Conservation (phyloP, 495 filamentous ascomycete species). For the Podospora conica region DNA sequence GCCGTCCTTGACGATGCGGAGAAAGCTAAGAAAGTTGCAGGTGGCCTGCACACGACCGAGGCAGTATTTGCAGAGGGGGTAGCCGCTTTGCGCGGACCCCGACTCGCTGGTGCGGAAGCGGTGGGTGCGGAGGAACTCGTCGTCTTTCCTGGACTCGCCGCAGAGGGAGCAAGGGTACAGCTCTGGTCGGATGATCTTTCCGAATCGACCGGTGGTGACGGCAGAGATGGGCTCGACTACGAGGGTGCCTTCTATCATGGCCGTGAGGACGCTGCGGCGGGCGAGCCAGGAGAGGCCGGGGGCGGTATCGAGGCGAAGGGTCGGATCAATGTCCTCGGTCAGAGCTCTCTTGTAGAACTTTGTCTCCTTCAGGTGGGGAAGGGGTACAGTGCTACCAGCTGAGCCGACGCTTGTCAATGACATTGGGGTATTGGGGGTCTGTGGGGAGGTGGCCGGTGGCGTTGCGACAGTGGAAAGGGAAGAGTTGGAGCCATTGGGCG, state of each 20-base stretch:
- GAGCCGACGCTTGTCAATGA: slow-evolving; percentile 41
- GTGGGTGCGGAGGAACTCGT: slow-evolving; percentile 69
- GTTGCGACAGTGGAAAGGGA: slow-evolving; percentile 37
- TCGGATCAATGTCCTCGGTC: slow-evolving; percentile 90
- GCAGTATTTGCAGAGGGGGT: slow-evolving; percentile 88
- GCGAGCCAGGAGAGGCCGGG: slow-evolving; percentile 92
- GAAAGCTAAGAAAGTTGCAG: slow-evolving; percentile 87
- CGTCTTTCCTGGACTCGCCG: slow-evolving; percentile 68
- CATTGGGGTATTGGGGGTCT: slow-evolving; percentile 47
- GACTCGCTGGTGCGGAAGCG: slow-evolving; percentile 82
- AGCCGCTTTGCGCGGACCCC: slow-evolving; percentile 69
- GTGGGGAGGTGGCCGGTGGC: slow-evolving; percentile 39
- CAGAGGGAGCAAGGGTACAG: slow-evolving; percentile 78
- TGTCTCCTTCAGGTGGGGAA: slow-evolving; percentile 67
- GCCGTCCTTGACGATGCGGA: slow-evolving; percentile 84
- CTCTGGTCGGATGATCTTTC: slow-evolving; percentile 50
- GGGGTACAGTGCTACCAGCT: slow-evolving; percentile 17
- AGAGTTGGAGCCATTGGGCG: slow-evolving; percentile 33
- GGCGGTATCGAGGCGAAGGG: slow-evolving; percentile 77
- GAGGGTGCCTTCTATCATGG: slow-evolving; percentile 79
- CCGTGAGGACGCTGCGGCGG: slow-evolving; percentile 70
- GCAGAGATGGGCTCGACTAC: slow-evolving; percentile 81
- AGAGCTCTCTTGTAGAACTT: slow-evolving; percentile 88
- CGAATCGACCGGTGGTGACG: slow-evolving; percentile 33
- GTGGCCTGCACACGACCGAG: slow-evolving; percentile 74